A percentile compares a stretch with the other conserved stretches of the same genome.
phyloP scores from a whole-genome alignment of 1,139 yeast genomes.

The Chernovozyma sophiae-reginae region DNA sequence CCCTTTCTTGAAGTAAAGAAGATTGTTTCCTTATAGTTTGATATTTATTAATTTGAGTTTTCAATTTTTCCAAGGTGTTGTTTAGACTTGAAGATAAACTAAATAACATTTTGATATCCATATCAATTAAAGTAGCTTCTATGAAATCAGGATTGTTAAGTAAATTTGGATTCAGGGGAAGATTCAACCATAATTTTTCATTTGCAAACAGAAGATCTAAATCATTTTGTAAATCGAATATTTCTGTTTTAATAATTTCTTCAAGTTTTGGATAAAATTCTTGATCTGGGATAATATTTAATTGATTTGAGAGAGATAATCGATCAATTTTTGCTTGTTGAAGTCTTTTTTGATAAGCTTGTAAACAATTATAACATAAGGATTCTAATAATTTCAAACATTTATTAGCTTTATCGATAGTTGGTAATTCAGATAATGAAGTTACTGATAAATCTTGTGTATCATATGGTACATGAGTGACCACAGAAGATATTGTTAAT shows the following conservation, averaged over 20 bases:
- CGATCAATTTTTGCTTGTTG: slow-evolving; percentile 38
- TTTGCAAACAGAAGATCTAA: slow-evolving; percentile 1
- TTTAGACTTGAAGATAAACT: slow-evolving; percentile 19
- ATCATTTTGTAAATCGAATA: slow-evolving; percentile 1
- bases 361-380: slow-evolving; percentile 36
- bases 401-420: slow-evolving; percentile 23
- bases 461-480: slow-evolving; percentile 41
- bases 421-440: slow-evolving; percentile 31
- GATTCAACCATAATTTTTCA: slow-evolving; percentile 9
- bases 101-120: slow-evolving; percentile 37
- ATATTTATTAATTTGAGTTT: slow-evolving; percentile 18
- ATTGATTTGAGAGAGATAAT: not conserved
- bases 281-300: not conserved
- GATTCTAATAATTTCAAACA: slow-evolving; percentile 34
- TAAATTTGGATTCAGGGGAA: slow-evolving; percentile 13
- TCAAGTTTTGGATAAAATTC: slow-evolving; percentile 1
- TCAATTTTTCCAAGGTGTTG: slow-evolving; percentile 24
- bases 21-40: slow-evolving; percentile 18
- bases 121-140: slow-evolving; percentile 38
- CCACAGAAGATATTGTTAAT: slow-evolving; percentile 30
- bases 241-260: slow-evolving; percentile 3
- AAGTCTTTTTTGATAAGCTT: slow-evolving; percentile 46
- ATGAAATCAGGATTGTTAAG: slow-evolving; percentile 15
- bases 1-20: slow-evolving; percentile 1
- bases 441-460: slow-evolving; percentile 26